These are phyloP conservation scores for Pseudogymnoascus sp. DNA, from an alignment of 2,329 filamentous ascomycete species.

Conservation along the genomic window DNA sequence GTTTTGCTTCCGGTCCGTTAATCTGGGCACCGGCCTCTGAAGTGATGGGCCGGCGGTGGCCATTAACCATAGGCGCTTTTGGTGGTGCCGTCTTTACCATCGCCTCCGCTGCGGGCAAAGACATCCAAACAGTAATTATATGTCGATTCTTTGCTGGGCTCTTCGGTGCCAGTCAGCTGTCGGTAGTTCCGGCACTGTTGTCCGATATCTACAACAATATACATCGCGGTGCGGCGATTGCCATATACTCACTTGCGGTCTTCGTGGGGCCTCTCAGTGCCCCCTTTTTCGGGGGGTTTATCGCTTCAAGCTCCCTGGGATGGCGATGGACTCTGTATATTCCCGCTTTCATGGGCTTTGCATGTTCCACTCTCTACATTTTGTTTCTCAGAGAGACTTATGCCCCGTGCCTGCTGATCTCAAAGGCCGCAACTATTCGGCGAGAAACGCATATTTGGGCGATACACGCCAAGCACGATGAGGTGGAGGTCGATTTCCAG, in stretches of 20 bases:
- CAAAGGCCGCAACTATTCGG: neutral
- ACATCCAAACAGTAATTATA: conserved; percentile 18
- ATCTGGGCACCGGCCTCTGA: conserved; percentile 12
- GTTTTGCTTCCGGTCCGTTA: conserved; percentile 34
- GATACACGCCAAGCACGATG: neutral
- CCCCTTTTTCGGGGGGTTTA: conserved; percentile 42
- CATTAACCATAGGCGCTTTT: conserved; percentile 26
- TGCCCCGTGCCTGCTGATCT: conserved; percentile 38
- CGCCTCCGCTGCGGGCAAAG: conserved; percentile 29
- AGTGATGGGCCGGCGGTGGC: conserved; percentile 14
- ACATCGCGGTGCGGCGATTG: neutral
- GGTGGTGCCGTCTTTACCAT: conserved; percentile 33
- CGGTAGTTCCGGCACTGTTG: conserved; percentile 21
- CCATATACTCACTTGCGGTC: neutral
- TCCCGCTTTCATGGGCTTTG: conserved; percentile 49
- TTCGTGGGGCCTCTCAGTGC: neutral
- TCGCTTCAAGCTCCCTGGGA: conserved; percentile 37
- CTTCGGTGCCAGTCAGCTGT: conserved; percentile 19
- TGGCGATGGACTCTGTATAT: conserved; percentile 44
- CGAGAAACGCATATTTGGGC: neutral
- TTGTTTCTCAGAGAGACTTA: conserved; percentile 57
- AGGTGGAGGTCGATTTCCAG: neutral
- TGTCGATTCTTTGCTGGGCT: conserved; percentile 18
- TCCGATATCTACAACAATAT: conserved; percentile 16
- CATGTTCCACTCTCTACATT: too few relatives aligned